phyloP scores from a whole-genome alignment of 768 basidiomycete species.

The Daedaleopsis sinensis region DNA sequence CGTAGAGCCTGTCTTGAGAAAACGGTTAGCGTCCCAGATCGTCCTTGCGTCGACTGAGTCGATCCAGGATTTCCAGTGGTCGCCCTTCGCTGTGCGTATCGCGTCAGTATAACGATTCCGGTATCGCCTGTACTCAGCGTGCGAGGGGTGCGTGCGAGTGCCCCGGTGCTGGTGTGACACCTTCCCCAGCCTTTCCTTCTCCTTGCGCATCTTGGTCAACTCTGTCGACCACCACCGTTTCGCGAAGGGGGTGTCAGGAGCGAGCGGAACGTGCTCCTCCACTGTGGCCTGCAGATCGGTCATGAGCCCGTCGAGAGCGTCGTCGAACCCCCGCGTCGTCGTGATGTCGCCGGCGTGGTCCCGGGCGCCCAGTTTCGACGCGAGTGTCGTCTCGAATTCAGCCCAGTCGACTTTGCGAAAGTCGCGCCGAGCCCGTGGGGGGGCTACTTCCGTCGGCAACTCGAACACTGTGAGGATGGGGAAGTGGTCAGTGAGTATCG shows the following conservation, averaged over 20 bases:
- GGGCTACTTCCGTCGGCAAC: conserved; percentile 4
- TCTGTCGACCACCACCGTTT: conserved; percentile 39
- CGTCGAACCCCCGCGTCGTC: conserved; percentile 16
- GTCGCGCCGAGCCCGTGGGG: conserved; percentile 15
- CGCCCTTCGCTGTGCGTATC: conserved; percentile 22
- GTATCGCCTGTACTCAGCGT: conserved; percentile 11
- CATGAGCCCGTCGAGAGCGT: neutral
- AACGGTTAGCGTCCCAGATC: conserved; percentile 24
- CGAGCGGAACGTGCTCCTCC: conserved; percentile 17
- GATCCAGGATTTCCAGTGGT: conserved; percentile 29
- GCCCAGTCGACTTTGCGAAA: conserved; percentile 36
- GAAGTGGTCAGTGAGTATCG: conserved; percentile 42
- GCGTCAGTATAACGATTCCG: conserved; percentile 10
- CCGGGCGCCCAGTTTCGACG: neutral
- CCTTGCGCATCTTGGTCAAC: conserved; percentile 23
- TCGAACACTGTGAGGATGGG: conserved; percentile 37
- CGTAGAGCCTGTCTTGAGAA: neutral
- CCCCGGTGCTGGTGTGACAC: conserved; percentile 10
- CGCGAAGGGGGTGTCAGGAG: conserved; percentile 22
- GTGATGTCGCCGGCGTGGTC: neutral
- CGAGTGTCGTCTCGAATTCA: conserved; percentile 27
- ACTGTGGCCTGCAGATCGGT: conserved; percentile 23
- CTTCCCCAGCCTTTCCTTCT: conserved; percentile 17
- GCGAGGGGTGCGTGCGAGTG: conserved; percentile 11
- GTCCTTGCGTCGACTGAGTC: conserved; percentile 3